Evolutionary conservation across 768 basidiomycete species (phyloP).

Genomic region (Phlebiopsis flavidoalba): DNA sequence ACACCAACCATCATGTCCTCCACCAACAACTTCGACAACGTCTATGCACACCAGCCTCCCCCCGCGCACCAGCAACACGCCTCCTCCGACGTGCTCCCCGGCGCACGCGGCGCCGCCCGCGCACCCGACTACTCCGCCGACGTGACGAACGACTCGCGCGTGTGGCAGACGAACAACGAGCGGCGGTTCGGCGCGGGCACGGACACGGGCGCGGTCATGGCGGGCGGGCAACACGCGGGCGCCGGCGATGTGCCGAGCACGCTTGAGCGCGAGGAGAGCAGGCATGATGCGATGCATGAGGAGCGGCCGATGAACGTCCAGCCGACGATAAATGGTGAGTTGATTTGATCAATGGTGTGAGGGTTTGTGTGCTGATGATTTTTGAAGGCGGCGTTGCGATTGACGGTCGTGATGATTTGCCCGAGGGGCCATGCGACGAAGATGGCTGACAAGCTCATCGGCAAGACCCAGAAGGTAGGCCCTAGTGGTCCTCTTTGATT

Average conservation of each 20-base stretch:
- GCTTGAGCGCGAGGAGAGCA: background rate
- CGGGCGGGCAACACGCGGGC: slow-evolving; percentile 17
- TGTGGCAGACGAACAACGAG: slow-evolving; percentile 18
- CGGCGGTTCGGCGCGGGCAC: slow-evolving; percentile 17
- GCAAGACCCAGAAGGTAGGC: slow-evolving; percentile 46
- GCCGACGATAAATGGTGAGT: slow-evolving; percentile 28
- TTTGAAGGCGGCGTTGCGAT: slow-evolving; percentile 30
- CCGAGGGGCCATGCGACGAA: slow-evolving; percentile 38
- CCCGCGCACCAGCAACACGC: slow-evolving; percentile 43
- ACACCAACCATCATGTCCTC: background rate
- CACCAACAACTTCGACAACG: slow-evolving; percentile 8
- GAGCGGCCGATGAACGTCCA: slow-evolving; percentile 32
- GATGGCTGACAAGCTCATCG: slow-evolving; percentile 48
- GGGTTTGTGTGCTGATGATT: background rate
- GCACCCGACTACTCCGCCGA: slow-evolving; percentile 34
- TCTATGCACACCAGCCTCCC: slow-evolving; percentile 15
- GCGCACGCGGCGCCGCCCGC: slow-evolving; percentile 26
- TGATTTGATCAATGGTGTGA: slow-evolving; percentile 1
- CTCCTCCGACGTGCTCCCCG: slow-evolving; percentile 45
- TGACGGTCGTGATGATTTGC: slow-evolving; percentile 27
- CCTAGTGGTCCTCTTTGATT: background rate
- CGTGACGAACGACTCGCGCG: slow-evolving; percentile 29
- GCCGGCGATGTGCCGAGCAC: background rate
- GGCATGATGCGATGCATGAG: background rate
- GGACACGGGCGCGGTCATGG: slow-evolving; percentile 17